A percentile compares a stretch with the other conserved stretches of the same genome.
Evolutionary conservation across 1,139 yeast species (phyloP).

Genomic region (Scheffersomyces illinoinensis): DNA sequence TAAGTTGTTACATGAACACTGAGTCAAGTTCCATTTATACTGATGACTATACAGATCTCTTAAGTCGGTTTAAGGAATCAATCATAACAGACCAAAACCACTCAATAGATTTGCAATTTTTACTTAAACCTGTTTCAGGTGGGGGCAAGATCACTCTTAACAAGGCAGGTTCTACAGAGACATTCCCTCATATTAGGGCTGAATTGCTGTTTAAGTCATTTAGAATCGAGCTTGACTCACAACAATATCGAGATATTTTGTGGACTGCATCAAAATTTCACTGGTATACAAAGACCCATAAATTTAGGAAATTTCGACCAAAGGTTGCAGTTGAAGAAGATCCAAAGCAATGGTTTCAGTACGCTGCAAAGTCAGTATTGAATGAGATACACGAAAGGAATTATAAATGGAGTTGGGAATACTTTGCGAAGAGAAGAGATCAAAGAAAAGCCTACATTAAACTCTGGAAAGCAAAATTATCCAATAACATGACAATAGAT

Average conservation of each 20-base stretch:
- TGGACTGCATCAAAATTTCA: conserved; percentile 83
- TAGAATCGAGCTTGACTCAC: conserved; percentile 78
- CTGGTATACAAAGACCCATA: conserved; percentile 74
- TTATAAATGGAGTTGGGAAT: conserved; percentile 88
- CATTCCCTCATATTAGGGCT: conserved; percentile 71
- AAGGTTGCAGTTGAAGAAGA: conserved; percentile 56
- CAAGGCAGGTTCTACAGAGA: conserved; percentile 71
- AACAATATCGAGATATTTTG: conserved; percentile 80
- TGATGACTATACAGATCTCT: conserved; percentile 44
- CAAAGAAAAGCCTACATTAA: conserved; percentile 68
- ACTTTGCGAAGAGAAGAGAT: conserved; percentile 68
- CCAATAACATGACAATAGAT: conserved; percentile 25
- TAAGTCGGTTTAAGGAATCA: conserved; percentile 40
- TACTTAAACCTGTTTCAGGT: conserved; percentile 88
- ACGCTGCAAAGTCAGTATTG: conserved; percentile 71
- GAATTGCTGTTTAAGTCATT: conserved; percentile 85
- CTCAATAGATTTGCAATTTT: conserved; percentile 51
- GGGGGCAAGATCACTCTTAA: conserved; percentile 79
- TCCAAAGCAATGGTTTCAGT: conserved; percentile 81
- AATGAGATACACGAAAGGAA: conserved; percentile 81
- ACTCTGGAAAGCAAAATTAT: conserved; percentile 61
- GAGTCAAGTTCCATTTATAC: conserved; percentile 51
- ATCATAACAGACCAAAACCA: conserved; percentile 23
- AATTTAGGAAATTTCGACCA: conserved; percentile 75
- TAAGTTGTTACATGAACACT: conserved; percentile 87